Evolutionary conservation across 2,329 filamentous ascomycete genomes (phyloP), one percentile per base, ranked within the genome.

Genomic region (Dactylonectria estremocensis): DNA sequence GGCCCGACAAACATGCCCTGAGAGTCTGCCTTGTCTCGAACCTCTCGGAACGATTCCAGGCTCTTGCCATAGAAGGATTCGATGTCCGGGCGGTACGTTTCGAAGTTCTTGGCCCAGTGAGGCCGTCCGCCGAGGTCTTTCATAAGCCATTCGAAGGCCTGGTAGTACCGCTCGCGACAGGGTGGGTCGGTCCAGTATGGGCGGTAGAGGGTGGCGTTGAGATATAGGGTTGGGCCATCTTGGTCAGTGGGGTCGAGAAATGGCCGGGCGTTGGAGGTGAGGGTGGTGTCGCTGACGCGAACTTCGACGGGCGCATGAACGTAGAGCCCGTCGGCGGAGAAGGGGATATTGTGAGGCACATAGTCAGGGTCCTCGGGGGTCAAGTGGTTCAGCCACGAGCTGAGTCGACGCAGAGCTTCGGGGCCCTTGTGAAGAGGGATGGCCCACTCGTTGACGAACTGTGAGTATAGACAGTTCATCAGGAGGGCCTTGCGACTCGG

Each of bases 371-470:
- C 92, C 18, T 89, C 87, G 57, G 93, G 84, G 0, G 80, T 79
- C 53, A 89, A 82, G 60, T 83, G 84, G 79, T 91, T 92, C 60
- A 99, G 86, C 96, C 96, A 99, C 54, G 93, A 92, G 45, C 92
- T 93, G 13, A 99, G 87, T 10, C 96, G 90, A 35, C 85, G 88
- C 49, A 99, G 89, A 8, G 94, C 95, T 81, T 98, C 95, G 14
- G 95, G 95, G 0, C 96, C 96, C 72, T 92, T 92, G 70, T 90
- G 85, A 1, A 99, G 86, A 1, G 96, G 95, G 7, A 99, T 88
- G 0, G 95, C 95, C 96, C 96, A 99, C 80, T 99, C 96, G 80
- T 99, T 98, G 72, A 99, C 96, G 76, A 94, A 97, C 78, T 99
- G 96, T n/a, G 93, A 95, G 85, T 98, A 99, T 6, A 98, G 88